Evolutionary conservation across 192 early-diverging fungal genomes (phyloP).

Genomic region (Funneliformis geosporum): DNA sequence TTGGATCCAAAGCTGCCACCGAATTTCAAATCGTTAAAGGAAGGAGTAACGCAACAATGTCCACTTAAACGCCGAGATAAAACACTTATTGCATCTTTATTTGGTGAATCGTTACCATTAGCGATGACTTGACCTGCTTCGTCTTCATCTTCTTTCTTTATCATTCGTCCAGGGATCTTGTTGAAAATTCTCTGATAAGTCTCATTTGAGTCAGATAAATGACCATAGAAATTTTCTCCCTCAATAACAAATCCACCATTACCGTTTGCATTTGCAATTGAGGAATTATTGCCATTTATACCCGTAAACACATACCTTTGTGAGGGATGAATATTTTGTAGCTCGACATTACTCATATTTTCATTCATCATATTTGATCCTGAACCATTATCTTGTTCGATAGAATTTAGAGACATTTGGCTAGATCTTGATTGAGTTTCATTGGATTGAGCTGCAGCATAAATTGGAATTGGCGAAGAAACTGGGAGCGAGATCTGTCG

Average conservation of each 20-base stretch:
- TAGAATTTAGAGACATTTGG: constrained; percentile 1
- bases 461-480: not conserved
- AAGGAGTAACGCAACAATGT: not conserved
- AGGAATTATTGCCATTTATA: constrained; percentile 9
- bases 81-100: not conserved
- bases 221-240: constrained; percentile 10
- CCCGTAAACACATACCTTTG: constrained; percentile 23
- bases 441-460: not conserved
- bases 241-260: constrained; percentile 1
- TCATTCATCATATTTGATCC: not conserved
- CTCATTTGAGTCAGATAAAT: constrained; percentile 6
- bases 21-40: not conserved
- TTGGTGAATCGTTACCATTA: not conserved
- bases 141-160: not conserved
- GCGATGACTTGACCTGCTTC: not conserved
- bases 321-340: constrained; percentile 18
- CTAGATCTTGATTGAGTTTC: constrained; percentile 6
- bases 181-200: constrained; percentile 19
- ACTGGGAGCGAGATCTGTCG: not conserved
- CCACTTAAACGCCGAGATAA: not conserved
- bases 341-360: not conserved
- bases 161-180: constrained; percentile 16
- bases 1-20: not conserved
- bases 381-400: constrained; percentile 4
- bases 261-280: not conserved